phyloP scores from a whole-genome alignment of 768 basidiomycete genomes.

The Xerocomus potaroensis region DNA sequence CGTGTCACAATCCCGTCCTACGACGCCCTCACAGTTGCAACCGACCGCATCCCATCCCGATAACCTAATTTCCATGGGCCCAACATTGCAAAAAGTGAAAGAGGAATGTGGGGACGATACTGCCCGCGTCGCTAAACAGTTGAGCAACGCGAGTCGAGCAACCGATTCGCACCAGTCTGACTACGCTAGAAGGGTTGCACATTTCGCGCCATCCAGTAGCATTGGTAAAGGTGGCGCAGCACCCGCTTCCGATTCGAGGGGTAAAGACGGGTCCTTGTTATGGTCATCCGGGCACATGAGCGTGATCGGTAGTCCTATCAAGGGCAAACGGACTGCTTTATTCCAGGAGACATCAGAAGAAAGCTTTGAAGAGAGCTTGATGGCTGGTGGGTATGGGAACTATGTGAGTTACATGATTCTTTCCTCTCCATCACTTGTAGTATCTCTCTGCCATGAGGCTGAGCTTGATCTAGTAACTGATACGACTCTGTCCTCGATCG shows the following conservation, averaged over 20 bases:
- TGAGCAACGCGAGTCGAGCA: constrained; percentile 50
- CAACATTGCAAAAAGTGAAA: constrained; percentile 1
- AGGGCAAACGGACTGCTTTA: constrained; percentile 67
- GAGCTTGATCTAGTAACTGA: constrained; percentile 14
- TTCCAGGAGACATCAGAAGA: constrained; percentile 82
- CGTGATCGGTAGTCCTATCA: constrained; percentile 64
- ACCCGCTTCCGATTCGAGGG: constrained; percentile 7
- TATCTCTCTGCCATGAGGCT: constrained; percentile 1
- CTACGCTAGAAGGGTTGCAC: constrained; percentile 60
- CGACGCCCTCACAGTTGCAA: constrained; percentile 8
- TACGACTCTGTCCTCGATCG: constrained; percentile 1
- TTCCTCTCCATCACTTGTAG: neutral
- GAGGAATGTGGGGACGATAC: constrained; percentile 49
- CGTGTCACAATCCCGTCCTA: constrained; percentile 8
- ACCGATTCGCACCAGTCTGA: constrained; percentile 66
- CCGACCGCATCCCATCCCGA: neutral
- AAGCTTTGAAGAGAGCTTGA: constrained; percentile 80
- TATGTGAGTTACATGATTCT: constrained; percentile 48
- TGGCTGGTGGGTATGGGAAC: constrained; percentile 76
- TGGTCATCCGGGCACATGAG: constrained; percentile 41
- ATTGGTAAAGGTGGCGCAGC: constrained; percentile 13
- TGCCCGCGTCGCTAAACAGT: constrained; percentile 53
- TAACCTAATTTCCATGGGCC: neutral
- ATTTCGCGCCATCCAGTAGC: constrained; percentile 38
- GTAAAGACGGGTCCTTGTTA: constrained; percentile 13